Base-by-base conservation (phyloP, 2,329 filamentous ascomycete genomes). In the Volutella citrinella region DNA sequence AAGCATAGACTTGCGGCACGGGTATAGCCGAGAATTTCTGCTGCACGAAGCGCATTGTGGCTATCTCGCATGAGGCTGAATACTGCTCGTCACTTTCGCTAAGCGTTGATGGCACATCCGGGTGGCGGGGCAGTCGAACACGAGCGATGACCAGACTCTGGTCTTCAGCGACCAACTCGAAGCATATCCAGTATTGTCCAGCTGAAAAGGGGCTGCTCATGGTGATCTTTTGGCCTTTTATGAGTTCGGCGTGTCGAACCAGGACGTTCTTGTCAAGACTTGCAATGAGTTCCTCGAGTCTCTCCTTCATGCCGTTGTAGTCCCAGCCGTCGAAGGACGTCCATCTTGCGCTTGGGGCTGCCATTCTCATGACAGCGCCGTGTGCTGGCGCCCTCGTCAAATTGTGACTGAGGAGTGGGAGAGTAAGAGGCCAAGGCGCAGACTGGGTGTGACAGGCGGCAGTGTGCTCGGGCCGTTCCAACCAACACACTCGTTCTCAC, bases 151-250 rank as follows among this genome's bases (percentile, higher is more conserved):
- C 24, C 4, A 53, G 35, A 15, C 30, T 38, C 6, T 29, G 34
- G 14, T 54, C 48, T 19, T 45, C 37, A 5, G 43, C 45, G 17
- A 54, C 20, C 21, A 55, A 25, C 29, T 55, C 48, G 20, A 56
- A 53, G 28, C 43, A 52, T 18, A 47, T 41, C 48, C 45, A 51
- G 21, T 53, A 53, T 25, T 57, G 46, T 3, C 54, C 55, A 6
- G 50, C 55, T 2, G 53, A 56, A 32, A 58, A 57, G 6, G 50
- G 48, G 30, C 51, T 28, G 34, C 54, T 57, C 35, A 56, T 43
- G 16, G n/a, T 40, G 29, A 48, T n/a, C 23, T 50, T 52, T 38
- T 54, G 49, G 19, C 35, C 35, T 27, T 28, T 45, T 16, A 51
- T 19, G n/a, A 23, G 33, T 33, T 49, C 34, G 12, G 48, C 47